phyloP scores from a whole-genome alignment of 2,329 filamentous ascomycete genomes.

The Aureobasidium sp. region DNA sequence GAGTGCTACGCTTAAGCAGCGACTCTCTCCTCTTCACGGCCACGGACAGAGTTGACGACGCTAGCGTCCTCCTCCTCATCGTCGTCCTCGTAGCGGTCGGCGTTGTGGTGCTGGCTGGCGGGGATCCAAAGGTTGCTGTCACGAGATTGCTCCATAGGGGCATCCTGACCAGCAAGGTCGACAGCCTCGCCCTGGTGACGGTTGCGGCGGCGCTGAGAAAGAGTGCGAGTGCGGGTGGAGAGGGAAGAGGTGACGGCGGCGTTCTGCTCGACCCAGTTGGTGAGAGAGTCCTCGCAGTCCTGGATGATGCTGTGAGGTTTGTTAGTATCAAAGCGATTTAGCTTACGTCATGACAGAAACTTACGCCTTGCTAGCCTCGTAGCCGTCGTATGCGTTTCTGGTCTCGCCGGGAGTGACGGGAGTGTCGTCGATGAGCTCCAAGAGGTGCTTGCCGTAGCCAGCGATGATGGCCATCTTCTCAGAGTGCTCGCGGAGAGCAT shows the following conservation, averaged over 20 bases:
- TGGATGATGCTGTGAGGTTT: slow-evolving; percentile 68
- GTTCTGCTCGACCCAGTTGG: slow-evolving; percentile 91
- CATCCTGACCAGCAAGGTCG: slow-evolving; percentile 78
- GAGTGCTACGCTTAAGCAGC: slow-evolving; percentile 3
- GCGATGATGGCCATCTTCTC: slow-evolving; percentile 98
- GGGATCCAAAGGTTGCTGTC: slow-evolving; percentile 77
- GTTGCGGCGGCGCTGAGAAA: slow-evolving; percentile 75
- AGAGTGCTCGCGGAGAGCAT: slow-evolving; percentile 92
- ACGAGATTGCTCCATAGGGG: slow-evolving; percentile 62
- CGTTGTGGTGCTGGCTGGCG: slow-evolving; percentile 58
- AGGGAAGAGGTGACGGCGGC: slow-evolving; percentile 83
- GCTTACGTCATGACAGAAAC: slow-evolving; percentile 19
- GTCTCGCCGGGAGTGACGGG: slow-evolving; percentile 97
- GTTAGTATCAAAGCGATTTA: slow-evolving; percentile 20
- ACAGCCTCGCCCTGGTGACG: slow-evolving; percentile 59
- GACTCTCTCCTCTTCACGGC: slow-evolving; percentile 36
- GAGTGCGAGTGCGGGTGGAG: slow-evolving; percentile 76
- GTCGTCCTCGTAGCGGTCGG: slow-evolving; percentile 55
- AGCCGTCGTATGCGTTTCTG: slow-evolving; percentile 90
- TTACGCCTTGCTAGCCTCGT: slow-evolving; percentile 88
- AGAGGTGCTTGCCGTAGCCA: slow-evolving; percentile 94
- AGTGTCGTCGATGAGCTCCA: slow-evolving; percentile 92
- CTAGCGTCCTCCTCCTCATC: slow-evolving; percentile 55
- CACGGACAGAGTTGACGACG: slow-evolving; percentile 35
- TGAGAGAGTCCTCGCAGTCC: slow-evolving; percentile 94